phyloP scores from a whole-genome alignment of 2,329 filamentous ascomycete species.

The Diaporthe citriasiana region DNA sequence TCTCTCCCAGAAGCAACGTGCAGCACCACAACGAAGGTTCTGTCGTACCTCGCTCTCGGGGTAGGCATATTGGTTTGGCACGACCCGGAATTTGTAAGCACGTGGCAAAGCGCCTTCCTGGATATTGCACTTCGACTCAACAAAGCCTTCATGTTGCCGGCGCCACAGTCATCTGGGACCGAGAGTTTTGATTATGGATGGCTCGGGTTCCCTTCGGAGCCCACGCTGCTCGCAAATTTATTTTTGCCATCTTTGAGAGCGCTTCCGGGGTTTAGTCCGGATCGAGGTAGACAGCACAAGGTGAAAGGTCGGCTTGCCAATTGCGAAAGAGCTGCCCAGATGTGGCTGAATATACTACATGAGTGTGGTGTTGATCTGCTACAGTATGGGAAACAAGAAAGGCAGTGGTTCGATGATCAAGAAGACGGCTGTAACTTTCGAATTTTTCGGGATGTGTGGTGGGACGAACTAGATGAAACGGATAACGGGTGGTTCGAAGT shows the following conservation, averaged over 20 bases:
- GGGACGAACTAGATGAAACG: neutral
- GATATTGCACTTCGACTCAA: neutral
- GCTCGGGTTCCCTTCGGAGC: neutral
- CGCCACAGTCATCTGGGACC: neutral
- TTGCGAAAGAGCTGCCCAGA: neutral
- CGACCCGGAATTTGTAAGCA: neutral
- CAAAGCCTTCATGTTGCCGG: neutral
- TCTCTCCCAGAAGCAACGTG: too few relatives aligned
- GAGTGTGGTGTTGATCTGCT: neutral
- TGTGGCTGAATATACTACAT: neutral
- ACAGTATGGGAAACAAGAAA: neutral
- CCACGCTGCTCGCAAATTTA: neutral
- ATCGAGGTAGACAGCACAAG: neutral
- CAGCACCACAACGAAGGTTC: neutral
- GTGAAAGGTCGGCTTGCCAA: neutral
- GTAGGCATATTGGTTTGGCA: neutral
- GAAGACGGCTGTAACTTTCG: neutral
- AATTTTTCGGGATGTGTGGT: neutral
- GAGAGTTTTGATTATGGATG: too few relatives aligned
- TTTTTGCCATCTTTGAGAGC: rapidly evolving
- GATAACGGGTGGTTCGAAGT: neutral
- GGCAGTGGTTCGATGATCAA: neutral
- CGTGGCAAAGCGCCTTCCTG: neutral
- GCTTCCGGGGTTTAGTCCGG: rapidly evolving
- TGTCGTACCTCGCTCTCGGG: neutral